Conservation (phyloP, 2,329 filamentous ascomycete species). For the Aspergillus thermomutatus region DNA sequence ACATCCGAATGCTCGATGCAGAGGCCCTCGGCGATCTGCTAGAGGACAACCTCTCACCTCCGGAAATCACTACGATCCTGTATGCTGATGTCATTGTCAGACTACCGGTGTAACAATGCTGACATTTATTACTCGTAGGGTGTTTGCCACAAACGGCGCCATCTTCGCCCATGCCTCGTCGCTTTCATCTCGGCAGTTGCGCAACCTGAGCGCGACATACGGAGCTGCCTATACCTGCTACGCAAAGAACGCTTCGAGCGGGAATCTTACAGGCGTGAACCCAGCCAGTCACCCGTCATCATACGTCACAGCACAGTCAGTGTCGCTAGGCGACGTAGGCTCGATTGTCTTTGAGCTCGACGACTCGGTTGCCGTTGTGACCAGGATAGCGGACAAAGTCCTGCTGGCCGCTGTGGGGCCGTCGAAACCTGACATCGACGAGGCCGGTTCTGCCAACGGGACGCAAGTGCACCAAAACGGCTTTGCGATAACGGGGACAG, state of each 20-base stretch:
- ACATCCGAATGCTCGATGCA: slow-evolving; percentile 44
- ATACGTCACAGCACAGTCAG: slow-evolving; percentile 40
- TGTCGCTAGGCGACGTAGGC: slow-evolving; percentile 42
- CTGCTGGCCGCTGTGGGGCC: slow-evolving; percentile 41
- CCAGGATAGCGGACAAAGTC: slow-evolving; percentile 41
- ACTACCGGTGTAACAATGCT: background rate
- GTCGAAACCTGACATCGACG: slow-evolving; percentile 23
- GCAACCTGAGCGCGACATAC: slow-evolving; percentile 42
- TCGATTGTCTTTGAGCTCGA: slow-evolving; percentile 44
- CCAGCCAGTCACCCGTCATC: slow-evolving; percentile 42
- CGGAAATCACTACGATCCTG: slow-evolving; percentile 44
- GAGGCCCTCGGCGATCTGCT: slow-evolving; percentile 40
- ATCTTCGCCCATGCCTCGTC: slow-evolving; percentile 43
- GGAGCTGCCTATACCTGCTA: slow-evolving; percentile 44
- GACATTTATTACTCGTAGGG: slow-evolving; percentile 21
- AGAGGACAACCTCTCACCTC: slow-evolving; percentile 42
- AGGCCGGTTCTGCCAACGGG: slow-evolving; percentile 9
- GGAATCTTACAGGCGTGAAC: slow-evolving; percentile 43
- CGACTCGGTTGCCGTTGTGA: slow-evolving; percentile 40
- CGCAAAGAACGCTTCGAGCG: slow-evolving; percentile 38
- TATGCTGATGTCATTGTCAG: slow-evolving; percentile 14
- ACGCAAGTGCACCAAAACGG: slow-evolving; percentile 3
- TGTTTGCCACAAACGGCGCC: slow-evolving; percentile 43
- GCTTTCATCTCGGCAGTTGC: slow-evolving; percentile 38
- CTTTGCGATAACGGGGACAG: background rate